Conservation (phyloP, 2,329 filamentous ascomycete species). For the Sclerotinia glacialis region DNA sequence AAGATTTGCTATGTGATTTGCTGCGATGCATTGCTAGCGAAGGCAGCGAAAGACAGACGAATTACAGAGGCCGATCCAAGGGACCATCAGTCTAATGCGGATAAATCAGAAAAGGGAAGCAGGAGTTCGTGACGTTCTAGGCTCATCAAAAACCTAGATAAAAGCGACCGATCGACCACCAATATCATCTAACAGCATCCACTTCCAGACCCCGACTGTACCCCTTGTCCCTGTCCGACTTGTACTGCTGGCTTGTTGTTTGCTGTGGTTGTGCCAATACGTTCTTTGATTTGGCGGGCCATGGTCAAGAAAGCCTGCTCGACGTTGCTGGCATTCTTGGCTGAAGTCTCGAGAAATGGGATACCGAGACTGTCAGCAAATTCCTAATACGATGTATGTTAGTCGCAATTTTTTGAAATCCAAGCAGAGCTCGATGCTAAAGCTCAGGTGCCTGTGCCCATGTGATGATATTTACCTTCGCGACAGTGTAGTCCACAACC, state of each 20-base stretch:
- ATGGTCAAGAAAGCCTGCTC: conserved; percentile 99
- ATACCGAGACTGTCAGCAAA: conserved; percentile 98
- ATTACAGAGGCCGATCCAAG: conserved; percentile 35
- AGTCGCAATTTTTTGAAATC: conserved; percentile 23
- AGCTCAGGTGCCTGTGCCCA: conserved; percentile 31
- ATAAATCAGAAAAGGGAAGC: conserved; percentile 32
- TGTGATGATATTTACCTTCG: conserved; percentile 69
- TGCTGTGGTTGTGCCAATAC: conserved; percentile 92
- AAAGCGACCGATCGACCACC: conserved; percentile 12
- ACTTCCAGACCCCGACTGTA: conserved; percentile 79
- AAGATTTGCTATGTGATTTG: conserved; percentile 27
- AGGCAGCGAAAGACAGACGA: conserved; percentile 32
- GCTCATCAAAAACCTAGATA: conserved; percentile 23
- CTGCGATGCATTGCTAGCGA: conserved; percentile 25
- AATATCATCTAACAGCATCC: conserved; percentile 76
- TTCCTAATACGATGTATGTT: conserved; percentile 58
- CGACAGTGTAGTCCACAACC: conserved; percentile 98
- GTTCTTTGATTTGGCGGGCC: conserved; percentile 99
- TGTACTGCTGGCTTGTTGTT: conserved; percentile 99
- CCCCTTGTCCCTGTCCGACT: conserved; percentile 90
- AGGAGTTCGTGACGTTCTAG: conserved; percentile 29
- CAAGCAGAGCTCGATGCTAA: conserved; percentile 15
- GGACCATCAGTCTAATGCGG: conserved; percentile 37
- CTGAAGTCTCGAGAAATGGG: conserved; percentile 98
- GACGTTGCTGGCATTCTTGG: conserved; percentile 99